Conservation (phyloP, 1,139 yeast genomes). For the Magnusiomyces suaveolens region DNA sequence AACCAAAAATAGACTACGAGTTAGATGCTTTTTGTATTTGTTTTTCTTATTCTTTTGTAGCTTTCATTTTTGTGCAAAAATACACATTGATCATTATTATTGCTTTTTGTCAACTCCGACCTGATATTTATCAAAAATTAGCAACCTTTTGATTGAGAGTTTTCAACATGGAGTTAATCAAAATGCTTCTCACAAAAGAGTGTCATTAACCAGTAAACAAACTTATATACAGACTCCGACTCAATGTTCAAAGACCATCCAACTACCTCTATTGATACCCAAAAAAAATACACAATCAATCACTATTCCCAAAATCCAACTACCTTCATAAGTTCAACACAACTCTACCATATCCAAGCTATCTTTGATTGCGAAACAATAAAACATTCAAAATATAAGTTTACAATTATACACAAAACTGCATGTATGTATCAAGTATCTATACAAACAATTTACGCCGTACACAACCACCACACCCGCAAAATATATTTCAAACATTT, state of each 20-base stretch:
- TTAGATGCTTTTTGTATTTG: not conserved
- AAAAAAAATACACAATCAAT: too few species aligned
- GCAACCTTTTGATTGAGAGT: not conserved
- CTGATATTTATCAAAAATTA: not conserved
- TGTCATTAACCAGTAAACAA: too few species aligned
- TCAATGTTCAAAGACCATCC: too few species aligned
- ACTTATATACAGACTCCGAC: too few species aligned
- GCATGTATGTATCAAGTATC: not conserved
- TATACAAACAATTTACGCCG: too few species aligned
- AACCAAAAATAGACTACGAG: not conserved
- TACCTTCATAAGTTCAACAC: too few species aligned
- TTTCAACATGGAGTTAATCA: too few species aligned
- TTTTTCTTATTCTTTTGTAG: not conserved
- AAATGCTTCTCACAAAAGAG: too few species aligned
- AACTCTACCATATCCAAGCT: too few species aligned
- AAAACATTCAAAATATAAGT: not conserved
- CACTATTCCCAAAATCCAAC: not conserved
- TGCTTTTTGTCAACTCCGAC: not conserved
- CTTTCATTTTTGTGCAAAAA: not conserved
- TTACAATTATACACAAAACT: not conserved
- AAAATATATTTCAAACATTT: not conserved
- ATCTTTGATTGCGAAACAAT: not conserved
- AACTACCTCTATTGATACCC: not conserved
- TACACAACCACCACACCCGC: not conserved
- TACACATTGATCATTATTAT: too few species aligned